Evolutionary conservation across 1,284 basidiomycete genomes (phyloP), one percentile per base, ranked within the genome.

Genomic region (Lentinula novae-zelandiae): DNA sequence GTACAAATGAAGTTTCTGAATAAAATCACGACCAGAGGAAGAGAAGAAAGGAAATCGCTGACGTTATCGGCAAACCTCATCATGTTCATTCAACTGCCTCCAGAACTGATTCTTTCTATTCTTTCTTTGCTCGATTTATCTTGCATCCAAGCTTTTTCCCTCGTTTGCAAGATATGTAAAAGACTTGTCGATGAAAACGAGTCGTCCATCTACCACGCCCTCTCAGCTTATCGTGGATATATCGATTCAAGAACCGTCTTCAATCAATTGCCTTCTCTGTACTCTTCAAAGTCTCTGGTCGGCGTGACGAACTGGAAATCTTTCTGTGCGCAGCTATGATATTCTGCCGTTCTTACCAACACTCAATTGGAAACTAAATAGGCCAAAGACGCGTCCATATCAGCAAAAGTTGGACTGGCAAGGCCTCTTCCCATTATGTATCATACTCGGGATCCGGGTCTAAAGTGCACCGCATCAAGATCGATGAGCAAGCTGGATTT

Each of bases 381-480:
- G 85, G 84, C 65, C 72, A 70, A 56, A 74, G 73, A 62, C 77
- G 77, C 42, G 65, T 76, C 17, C 72, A 76, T 57, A 74, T 86
- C 50, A 75, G 81, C 52, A 73, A 70, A 20, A 82, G 79, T 53
- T 90, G 89, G 89, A 68, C 74, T 5, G 88, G 84, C 5, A 71
- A 73, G 42, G 79, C 73, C 0, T 72, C 76, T 1, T 80, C 80
- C 0, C 62, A 62, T 1, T 67, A 77, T 22, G 74, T 72, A 36
- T 62, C 70, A 12, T 69, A 82, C 57, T 6, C 67, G 15, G 44
- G 60, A 5, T 63, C 76, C 2, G 75, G 78, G 38, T 67, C 65
- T 17, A 66, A 69, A 12, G 82, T 88, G 0, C 88, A 91, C 72
- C 82, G 89, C 5, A 83, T 92, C 73, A 92, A 92, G 70, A 78